A percentile compares a stretch with the other conserved stretches of the same genome.
phyloP scores from a whole-genome alignment of 2,329 filamentous ascomycete species.

The Amphichorda felina region DNA sequence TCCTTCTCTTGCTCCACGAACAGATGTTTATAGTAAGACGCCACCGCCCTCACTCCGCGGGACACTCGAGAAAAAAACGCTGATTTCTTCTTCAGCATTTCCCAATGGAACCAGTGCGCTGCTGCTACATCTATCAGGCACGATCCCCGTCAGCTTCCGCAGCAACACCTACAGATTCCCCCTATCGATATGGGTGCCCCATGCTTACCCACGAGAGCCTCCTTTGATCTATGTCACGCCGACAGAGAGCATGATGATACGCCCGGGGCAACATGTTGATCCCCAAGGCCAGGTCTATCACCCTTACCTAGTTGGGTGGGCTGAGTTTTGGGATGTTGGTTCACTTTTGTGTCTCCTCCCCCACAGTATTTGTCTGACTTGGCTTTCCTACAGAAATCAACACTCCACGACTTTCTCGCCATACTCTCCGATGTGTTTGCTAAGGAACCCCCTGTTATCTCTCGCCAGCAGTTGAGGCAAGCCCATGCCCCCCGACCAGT shows the following conservation, averaged over 20 bases:
- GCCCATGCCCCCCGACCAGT: constrained; percentile 15
- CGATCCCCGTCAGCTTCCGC: constrained; percentile 82
- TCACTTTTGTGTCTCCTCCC: background rate
- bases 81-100: constrained; percentile 60
- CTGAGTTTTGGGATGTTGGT: constrained; percentile 78
- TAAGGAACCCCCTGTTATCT: constrained; percentile 85
- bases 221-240: constrained; percentile 85
- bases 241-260: constrained; percentile 75
- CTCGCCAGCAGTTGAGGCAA: constrained; percentile 46
- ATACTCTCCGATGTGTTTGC: constrained; percentile 81
- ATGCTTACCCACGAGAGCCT: constrained; percentile 75
- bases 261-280: constrained; percentile 90
- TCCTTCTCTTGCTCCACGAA: constrained; percentile 70
- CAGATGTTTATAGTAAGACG: constrained; percentile 82
- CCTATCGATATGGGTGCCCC: constrained; percentile 84
- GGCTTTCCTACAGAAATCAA: constrained; percentile 58
- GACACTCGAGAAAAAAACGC: background rate
- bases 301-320: constrained; percentile 86
- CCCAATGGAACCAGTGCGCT: constrained; percentile 80
- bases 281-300: constrained; percentile 91
- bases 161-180: constrained; percentile 86
- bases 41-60: constrained; percentile 1
- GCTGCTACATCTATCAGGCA: constrained; percentile 76
- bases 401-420: constrained; percentile 67
- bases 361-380: background rate